These are phyloP conservation scores for Talaromyces atroroseus DNA, from an alignment of 2,329 filamentous ascomycete species.

Conservation along the genomic window DNA sequence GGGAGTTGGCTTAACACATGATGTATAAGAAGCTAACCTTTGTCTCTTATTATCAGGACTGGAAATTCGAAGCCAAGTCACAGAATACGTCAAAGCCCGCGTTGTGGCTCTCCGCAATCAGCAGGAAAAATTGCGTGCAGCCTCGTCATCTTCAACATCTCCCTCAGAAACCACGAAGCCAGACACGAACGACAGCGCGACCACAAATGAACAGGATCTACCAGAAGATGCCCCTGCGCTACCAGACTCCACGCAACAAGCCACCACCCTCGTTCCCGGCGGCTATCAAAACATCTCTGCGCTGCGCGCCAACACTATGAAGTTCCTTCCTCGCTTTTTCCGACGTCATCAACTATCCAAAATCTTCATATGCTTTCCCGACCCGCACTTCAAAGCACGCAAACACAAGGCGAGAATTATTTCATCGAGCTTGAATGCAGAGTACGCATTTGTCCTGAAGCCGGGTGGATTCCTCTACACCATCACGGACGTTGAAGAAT, in stretches of 20 bases:
- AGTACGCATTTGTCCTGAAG: conserved; percentile 82
- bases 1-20: neutral
- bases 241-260: conserved; percentile 10
- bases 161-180: neutral
- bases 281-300: conserved; percentile 83
- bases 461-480: conserved; percentile 89
- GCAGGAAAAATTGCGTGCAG: conserved; percentile 29
- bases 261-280: conserved; percentile 23
- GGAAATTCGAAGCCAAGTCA: conserved; percentile 86
- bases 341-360: conserved; percentile 71
- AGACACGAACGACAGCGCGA: neutral
- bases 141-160: conserved; percentile 8
- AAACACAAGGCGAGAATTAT: conserved; percentile 98
- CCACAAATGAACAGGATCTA: neutral
- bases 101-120: conserved; percentile 68
- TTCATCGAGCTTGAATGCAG: conserved; percentile 77
- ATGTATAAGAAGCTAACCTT: conserved; percentile 1
- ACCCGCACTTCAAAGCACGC: conserved; percentile 94
- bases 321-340: conserved; percentile 99
- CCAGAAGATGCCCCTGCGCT: conserved; percentile 12
- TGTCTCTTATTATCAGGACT: conserved; percentile 54
- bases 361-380: conserved; percentile 97
- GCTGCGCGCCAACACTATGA: conserved; percentile 94
- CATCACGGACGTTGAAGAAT: conserved; percentile 92
- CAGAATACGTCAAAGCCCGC: conserved; percentile 83